Evolutionary conservation across 2,329 filamentous ascomycete species (phyloP).

Genomic region (Pseudocercospora pini-densiflorae): DNA sequence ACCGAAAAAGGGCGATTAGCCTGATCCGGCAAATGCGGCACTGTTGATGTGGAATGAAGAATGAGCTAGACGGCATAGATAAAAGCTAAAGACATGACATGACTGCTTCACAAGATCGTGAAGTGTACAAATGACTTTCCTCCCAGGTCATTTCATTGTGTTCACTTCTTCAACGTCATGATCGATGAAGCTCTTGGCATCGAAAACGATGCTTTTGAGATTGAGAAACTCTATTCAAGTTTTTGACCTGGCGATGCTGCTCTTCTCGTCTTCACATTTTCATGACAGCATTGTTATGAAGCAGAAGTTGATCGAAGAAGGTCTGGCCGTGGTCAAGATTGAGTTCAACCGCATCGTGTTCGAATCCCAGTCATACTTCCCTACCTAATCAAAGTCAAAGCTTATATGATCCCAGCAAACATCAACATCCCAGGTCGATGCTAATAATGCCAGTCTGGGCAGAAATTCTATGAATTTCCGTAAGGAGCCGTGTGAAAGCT

Average conservation of each 20-base stretch:
- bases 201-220: background rate
- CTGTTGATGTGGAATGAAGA: background rate
- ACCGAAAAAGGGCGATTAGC: background rate
- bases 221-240: too few species aligned
- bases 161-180: background rate
- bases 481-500: background rate
- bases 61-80: slow-evolving; percentile 1
- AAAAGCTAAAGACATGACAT: background rate
- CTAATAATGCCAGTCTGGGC: background rate
- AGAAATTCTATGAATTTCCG: background rate
- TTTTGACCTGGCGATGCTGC: background rate
- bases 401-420: background rate
- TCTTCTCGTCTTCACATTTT: too few species aligned
- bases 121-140: too few species aligned
- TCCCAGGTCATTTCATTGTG: too few species aligned
- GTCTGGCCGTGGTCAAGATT: background rate
- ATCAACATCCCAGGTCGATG: background rate
- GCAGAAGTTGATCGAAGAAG: background rate
- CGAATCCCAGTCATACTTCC: background rate
- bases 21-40: slow-evolving; percentile 4
- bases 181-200: background rate
- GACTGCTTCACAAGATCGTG: background rate
- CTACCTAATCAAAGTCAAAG: background rate
- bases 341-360: background rate
- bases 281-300: too few species aligned